These are phyloP conservation scores for Nepenthes alata DNA, from an alignment of 179 eudicot species.

Conservation along the genomic window DNA sequence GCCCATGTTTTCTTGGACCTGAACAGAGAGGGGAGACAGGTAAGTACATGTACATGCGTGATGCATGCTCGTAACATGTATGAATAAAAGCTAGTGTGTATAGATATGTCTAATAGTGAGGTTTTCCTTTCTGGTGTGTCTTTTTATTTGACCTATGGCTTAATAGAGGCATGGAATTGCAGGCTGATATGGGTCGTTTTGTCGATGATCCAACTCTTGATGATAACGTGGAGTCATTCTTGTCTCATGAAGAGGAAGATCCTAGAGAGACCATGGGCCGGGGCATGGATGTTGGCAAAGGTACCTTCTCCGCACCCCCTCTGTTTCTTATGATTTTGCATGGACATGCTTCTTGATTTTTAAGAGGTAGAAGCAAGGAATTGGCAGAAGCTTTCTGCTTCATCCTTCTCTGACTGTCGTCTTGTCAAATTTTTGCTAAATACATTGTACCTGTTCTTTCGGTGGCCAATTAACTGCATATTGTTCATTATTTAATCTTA, in stretches of 20 bases:
- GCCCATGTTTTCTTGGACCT: no score
- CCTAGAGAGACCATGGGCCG: constrained; percentile 76
- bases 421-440: neutral
- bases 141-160: neutral
- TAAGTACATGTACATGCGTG: no score
- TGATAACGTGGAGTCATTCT: constrained; percentile 85
- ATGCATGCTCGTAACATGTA: no score
- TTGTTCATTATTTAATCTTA: constrained; percentile 10
- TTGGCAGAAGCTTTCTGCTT: no score
- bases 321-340: neutral
- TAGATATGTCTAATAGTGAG: no score
- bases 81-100: no score
- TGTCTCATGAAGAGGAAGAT: constrained; percentile 86
- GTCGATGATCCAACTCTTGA: constrained; percentile 81
- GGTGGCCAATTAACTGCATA: neutral
- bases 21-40: no score
- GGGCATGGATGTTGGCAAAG: constrained; percentile 84
- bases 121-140: neutral
- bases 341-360: neutral
- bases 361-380: neutral
- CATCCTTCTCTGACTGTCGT: neutral
- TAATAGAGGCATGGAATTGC: constrained; percentile 29
- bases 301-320: constrained; percentile 13
- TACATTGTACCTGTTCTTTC: neutral
- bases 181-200: constrained; percentile 78